Evolutionary conservation across 1,139 yeast genomes (phyloP), one percentile per base, ranked within the genome.

Genomic region (Candida tropicalis): DNA sequence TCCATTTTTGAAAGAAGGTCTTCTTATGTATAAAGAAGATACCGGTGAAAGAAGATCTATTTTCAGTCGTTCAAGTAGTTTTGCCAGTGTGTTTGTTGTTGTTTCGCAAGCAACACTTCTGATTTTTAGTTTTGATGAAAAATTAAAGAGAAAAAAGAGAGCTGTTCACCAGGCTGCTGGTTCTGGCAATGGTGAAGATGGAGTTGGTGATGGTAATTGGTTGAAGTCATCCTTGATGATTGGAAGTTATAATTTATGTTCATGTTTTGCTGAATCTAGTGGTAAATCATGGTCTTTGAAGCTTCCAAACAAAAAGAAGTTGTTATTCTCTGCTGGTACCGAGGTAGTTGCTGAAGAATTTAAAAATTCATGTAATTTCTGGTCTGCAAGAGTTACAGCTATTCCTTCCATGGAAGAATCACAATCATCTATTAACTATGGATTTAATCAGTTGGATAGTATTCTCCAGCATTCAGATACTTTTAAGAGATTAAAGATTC

Each of bases 311-410:
- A 60, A 67, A 13, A 72, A 71, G 53, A 70, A 67, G 52, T 70
- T 74, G 44, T 46, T 71, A 25, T 77, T 78, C 53, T 78, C 72
- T 56, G 77, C 95, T 0, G 88, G 89, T 15, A 82, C 89, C 12
- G 62, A 68, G 35, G 87, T 82, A 52, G 77, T 81, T 49, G 95
- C 96, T 0, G 68, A 73, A 39, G 88, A 82, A 57, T 88, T 81
- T 59, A 80, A 87, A 26, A 79, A 84, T 53, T 78, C 93, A 2
- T 84, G 95, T 64, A 89, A 89, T 63, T 89, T 87, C 61, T 89
- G 97, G 97, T 89, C 96, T 2, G 86, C 95, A 2, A 76, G 93
- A 52, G 79, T 85, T 28, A 84, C 95, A 11, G 85, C 90, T 12
- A 83, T 87, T 24, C 96, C 96, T n/a, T 63, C 79, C 1, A 62